A percentile compares a stretch with the other conserved stretches of the same genome.
These are phyloP conservation scores for Fusarium coffeatum DNA, from an alignment of 2,329 filamentous ascomycete genomes.

Conservation along the genomic window DNA sequence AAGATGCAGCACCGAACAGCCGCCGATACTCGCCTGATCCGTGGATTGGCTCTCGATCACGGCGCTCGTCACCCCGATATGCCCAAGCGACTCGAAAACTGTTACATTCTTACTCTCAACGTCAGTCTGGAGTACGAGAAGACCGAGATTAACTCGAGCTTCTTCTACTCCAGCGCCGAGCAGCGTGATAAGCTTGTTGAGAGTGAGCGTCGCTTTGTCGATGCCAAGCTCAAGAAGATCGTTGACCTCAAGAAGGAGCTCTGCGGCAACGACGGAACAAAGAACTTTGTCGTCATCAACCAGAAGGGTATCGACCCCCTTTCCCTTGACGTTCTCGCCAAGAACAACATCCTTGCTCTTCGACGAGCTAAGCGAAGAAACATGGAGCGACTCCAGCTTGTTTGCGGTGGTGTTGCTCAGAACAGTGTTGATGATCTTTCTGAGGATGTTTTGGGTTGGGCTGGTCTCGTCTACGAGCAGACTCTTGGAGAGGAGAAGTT, in stretches of 20 bases:
- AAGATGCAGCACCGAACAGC: conserved; percentile 99
- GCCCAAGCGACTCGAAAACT: conserved; percentile 96
- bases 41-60: conserved; percentile 92
- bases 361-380: conserved; percentile 96
- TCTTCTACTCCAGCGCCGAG: conserved; percentile 97
- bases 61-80: conserved; percentile 97
- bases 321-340: conserved; percentile 93
- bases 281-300: conserved; percentile 98
- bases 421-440: conserved; percentile 96
- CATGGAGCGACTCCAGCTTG: conserved; percentile 97
- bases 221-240: conserved; percentile 96
- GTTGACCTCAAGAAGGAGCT: conserved; percentile 98
- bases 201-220: conserved; percentile 94
- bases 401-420: conserved; percentile 90
- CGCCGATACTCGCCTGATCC: conserved; percentile 95
- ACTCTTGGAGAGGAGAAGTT: conserved; percentile 98
- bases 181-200: conserved; percentile 98
- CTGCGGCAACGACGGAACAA: conserved; percentile 91
- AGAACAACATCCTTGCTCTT: conserved; percentile 96
- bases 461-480: conserved; percentile 96
- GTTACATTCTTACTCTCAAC: conserved; percentile 93
- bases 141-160: conserved; percentile 98
- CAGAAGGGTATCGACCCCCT: conserved; percentile 99
- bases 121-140: conserved; percentile 99
- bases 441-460: conserved; percentile 92